Evolutionary conservation across 148 eudicot species (phyloP).

Genomic region (Rhododendron mucronatum): DNA sequence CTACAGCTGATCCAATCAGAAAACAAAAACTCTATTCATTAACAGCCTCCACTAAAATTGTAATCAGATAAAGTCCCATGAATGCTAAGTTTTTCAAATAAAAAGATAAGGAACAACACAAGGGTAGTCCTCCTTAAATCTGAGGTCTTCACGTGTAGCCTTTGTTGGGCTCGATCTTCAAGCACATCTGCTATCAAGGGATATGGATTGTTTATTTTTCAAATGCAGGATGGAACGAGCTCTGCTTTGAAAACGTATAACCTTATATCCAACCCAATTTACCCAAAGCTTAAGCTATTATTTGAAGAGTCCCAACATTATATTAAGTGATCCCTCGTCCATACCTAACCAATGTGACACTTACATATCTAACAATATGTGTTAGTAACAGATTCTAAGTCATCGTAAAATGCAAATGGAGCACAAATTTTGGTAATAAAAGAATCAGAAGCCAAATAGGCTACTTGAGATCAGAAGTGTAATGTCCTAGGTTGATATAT

Average conservation of each 20-base stretch:
- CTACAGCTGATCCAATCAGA: neutral
- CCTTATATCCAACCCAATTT: neutral
- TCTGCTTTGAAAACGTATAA: neutral
- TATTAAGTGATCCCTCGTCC: neutral
- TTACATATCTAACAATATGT: neutral
- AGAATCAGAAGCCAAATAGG: neutral
- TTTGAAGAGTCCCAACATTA: neutral
- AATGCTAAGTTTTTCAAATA: neutral
- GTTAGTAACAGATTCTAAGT: neutral
- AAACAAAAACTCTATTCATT: neutral
- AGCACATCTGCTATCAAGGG: neutral
- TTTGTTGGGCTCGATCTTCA: neutral
- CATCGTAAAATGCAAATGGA: neutral
- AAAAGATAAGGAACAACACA: neutral
- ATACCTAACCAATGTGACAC: neutral
- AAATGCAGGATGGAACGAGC: neutral
- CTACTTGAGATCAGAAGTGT: neutral
- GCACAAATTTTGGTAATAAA: neutral
- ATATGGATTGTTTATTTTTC: neutral
- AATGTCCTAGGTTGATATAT: neutral
- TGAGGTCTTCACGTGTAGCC: neutral
- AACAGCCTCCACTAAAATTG: neutral
- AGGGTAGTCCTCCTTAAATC: neutral
- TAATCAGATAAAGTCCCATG: neutral
- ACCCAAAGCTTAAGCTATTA: neutral